These are phyloP conservation scores for Biscutella laevigata DNA, from an alignment of 441 rosid species.

Conservation along the genomic window DNA sequence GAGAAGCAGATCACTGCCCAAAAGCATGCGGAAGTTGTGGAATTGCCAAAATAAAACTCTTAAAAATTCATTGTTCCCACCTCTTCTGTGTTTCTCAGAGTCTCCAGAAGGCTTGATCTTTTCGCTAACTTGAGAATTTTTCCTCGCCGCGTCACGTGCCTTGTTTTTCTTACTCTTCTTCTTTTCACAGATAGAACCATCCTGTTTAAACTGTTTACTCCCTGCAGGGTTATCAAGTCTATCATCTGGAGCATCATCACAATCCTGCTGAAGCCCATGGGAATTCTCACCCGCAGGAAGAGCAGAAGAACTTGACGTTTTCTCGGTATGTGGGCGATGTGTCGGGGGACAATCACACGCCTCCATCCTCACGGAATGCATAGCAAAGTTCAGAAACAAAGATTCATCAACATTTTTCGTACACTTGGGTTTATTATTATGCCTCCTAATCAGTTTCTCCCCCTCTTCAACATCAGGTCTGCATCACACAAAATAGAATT, in stretches of 20 bases:
- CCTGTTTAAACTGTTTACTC: conserved; percentile 46
- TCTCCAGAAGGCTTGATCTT: conserved; percentile 62
- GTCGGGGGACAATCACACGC: conserved; percentile 93
- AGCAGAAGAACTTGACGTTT: conserved; percentile 46
- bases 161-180: conserved; percentile 48
- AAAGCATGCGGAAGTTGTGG: conserved; percentile 92
- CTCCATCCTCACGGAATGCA: conserved; percentile 97
- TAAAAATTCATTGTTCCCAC: conserved; percentile 63
- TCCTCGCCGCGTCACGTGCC: conserved; percentile 41
- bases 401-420: conserved; percentile 49
- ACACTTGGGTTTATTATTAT: conserved; percentile 66
- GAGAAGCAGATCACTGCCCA: conserved; percentile 88
- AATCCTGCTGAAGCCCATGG: conserved; percentile 36
- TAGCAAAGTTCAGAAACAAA: conserved; percentile 82
- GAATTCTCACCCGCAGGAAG: conserved; percentile 46
- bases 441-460: conserved; percentile 75
- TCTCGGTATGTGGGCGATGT: conserved; percentile 42
- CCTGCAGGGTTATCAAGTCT: conserved; percentile 33
- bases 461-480: conserved; percentile 94
- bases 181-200: conserved; percentile 46
- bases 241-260: conserved; percentile 33
- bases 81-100: conserved; percentile 68
- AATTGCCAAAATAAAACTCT: conserved; percentile 90
- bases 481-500: conserved; percentile 18
- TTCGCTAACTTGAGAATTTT: conserved; percentile 66